Evolutionary conservation across 164 flowering plant species (phyloP).

Genomic region (Stephania yunnanensis): DNA sequence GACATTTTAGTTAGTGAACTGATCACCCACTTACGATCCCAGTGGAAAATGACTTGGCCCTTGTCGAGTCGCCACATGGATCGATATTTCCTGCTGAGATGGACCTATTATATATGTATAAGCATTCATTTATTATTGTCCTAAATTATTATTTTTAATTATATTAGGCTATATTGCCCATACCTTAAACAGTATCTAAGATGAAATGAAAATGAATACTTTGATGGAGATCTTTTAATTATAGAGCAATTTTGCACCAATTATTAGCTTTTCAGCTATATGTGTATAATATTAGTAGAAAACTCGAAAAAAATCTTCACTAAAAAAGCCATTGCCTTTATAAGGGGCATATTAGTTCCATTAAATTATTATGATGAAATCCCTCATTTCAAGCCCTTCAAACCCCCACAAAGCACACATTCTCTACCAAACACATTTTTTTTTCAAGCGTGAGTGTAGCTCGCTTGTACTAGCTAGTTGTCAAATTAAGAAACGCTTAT

Average conservation of each 20-base stretch:
- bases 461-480: no score
- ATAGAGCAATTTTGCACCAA: background rate
- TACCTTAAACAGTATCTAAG: background rate
- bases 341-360: background rate
- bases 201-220: background rate
- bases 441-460: background rate
- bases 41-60: slow-evolving; percentile 16
- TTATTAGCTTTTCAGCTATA: background rate
- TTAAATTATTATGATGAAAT: background rate
- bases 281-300: background rate
- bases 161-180: background rate
- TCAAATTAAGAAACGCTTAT: no score
- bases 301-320: background rate
- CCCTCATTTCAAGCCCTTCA: background rate
- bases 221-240: background rate
- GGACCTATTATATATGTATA: slow-evolving; percentile 6
- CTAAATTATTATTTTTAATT: background rate
- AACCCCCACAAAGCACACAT: background rate
- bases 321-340: background rate
- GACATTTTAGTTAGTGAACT: slow-evolving; percentile 18
- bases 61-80: slow-evolving; percentile 16
- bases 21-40: slow-evolving; percentile 21
- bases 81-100: slow-evolving; percentile 7
- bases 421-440: background rate
- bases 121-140: no score